These are phyloP conservation scores for Crucihimalaya himalaica DNA, from an alignment of 345 rosid genomes.

Conservation along the genomic window DNA sequence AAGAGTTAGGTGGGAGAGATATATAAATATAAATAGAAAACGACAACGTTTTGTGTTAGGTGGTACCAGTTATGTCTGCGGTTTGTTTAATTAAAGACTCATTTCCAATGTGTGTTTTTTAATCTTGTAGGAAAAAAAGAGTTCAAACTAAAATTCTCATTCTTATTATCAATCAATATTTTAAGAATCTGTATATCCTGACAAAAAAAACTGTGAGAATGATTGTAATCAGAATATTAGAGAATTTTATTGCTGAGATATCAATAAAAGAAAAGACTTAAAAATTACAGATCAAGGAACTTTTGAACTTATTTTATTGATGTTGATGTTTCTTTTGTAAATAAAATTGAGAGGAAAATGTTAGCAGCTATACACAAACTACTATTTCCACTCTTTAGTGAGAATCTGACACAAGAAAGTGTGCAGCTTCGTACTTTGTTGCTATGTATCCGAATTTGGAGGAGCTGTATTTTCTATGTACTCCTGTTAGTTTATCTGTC, in stretches of 20 bases:
- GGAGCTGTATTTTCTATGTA: conserved; percentile 74
- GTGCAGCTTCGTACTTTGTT: conserved; percentile 69
- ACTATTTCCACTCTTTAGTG: conserved; percentile 28
- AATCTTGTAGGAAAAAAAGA: neutral
- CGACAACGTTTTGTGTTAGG: conserved; percentile 31
- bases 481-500: conserved; percentile 82
- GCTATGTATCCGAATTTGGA: conserved; percentile 70
- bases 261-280: conserved; percentile 5
- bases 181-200: neutral
- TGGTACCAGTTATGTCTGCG: conserved; percentile 33
- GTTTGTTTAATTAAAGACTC: neutral
- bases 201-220: neutral
- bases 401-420: conserved; percentile 46
- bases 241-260: conserved; percentile 38
- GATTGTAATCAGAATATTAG: conserved; percentile 2
- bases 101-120: conserved; percentile 26
- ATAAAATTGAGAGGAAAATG: conserved; percentile 30
- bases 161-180: conserved; percentile 11
- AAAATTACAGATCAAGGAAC: neutral
- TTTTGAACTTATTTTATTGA: conserved; percentile 19
- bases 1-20: conserved; percentile 22
- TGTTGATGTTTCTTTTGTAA: conserved; percentile 21
- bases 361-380: conserved; percentile 30
- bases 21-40: neutral
- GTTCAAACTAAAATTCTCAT: conserved; percentile 12